Conservation (phyloP, 225 moss, liverwort and hornwort genomes). For the Bryum argenteum region DNA sequence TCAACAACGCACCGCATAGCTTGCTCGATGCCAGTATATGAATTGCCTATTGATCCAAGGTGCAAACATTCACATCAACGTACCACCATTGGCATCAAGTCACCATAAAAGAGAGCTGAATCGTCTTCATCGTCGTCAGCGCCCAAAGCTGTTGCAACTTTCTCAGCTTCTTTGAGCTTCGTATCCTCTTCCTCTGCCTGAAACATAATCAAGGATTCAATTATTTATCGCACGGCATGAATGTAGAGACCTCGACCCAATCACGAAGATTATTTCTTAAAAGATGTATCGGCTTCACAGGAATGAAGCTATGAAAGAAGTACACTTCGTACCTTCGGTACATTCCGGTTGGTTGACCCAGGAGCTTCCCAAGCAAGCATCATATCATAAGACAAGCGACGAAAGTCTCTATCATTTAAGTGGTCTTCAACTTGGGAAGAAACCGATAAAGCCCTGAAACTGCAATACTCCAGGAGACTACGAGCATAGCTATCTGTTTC, state of each 20-base stretch:
- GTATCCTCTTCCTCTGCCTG: conserved; percentile 48
- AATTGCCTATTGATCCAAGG: neutral
- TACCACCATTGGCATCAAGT: conserved; percentile 96
- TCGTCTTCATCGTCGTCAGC: conserved; percentile 67
- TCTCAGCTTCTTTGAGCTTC: conserved; percentile 67
- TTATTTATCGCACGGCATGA: neutral
- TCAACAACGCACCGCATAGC: conserved; percentile 13
- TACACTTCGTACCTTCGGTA: conserved; percentile 60
- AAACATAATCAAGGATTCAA: conserved; percentile 30
- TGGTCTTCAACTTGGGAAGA: conserved; percentile 74
- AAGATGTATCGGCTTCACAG: neutral
- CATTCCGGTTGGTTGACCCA: conserved; percentile 71
- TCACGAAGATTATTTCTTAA: neutral
- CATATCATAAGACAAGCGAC: conserved; percentile 86
- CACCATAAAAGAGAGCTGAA: conserved; percentile 86
- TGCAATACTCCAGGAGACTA: conserved; percentile 79
- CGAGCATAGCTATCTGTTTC: conserved; percentile 72
- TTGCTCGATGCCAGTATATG: neutral
- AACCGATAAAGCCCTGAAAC: conserved; percentile 83
- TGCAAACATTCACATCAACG: neutral
- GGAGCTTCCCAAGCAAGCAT: conserved; percentile 99
- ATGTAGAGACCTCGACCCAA: neutral
- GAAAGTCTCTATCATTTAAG: conserved; percentile 75
- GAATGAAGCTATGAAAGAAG: neutral
- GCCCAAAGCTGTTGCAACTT: conserved; percentile 58